Evolutionary conservation across 2,329 filamentous ascomycete genomes (phyloP).

Genomic region (Arthrobotrys sphaeroides): DNA sequence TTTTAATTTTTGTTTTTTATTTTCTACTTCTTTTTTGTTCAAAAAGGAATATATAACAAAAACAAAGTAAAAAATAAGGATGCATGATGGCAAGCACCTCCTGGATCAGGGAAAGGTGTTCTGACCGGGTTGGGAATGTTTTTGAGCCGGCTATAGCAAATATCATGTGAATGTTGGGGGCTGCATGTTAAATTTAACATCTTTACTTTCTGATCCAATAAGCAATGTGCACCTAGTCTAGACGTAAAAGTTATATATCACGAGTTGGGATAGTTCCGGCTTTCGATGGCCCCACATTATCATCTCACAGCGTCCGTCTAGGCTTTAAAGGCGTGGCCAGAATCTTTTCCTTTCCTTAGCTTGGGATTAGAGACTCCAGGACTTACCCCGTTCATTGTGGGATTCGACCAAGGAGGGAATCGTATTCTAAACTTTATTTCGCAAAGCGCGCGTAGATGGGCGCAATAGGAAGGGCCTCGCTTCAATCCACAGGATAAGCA

Average conservation of each 20-base stretch:
- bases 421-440: neutral
- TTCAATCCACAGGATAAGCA: neutral
- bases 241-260: conserved; percentile 1
- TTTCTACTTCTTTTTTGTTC: neutral
- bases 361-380: neutral
- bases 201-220: neutral
- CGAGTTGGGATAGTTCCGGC: neutral
- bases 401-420: neutral
- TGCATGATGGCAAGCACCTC: conserved; percentile 1
- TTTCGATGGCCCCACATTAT: neutral
- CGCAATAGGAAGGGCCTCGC: conserved; percentile 3
- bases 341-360: conserved; percentile 1
- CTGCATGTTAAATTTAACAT: conserved; percentile 1
- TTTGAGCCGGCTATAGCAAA: neutral
- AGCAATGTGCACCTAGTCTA: neutral
- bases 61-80: neutral
- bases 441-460: conserved; percentile 2
- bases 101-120: neutral
- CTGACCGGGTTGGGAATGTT: neutral
- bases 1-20: neutral
- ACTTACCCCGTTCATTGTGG: neutral
- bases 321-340: neutral
- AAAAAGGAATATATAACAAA: conserved; percentile 2
- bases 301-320: neutral
- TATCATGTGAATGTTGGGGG: neutral